Conservation (phyloP, 176 grass and related monocot species). For the Tuctoria greenei region DNA sequence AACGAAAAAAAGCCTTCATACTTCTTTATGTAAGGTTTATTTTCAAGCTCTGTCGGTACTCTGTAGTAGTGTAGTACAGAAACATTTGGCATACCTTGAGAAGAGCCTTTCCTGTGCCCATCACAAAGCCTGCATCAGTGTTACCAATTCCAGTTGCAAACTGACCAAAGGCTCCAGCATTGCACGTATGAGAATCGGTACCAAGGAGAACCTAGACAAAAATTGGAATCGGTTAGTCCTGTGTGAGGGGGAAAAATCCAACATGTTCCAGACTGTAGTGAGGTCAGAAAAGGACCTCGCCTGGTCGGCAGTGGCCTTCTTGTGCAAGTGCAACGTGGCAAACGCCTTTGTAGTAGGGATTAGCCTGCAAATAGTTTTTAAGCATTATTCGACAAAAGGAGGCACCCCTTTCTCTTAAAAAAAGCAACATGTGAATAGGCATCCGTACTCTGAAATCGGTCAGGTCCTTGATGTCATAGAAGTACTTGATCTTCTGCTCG, state of each 20-base stretch:
- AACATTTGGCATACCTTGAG: slow-evolving; percentile 62
- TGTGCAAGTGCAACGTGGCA: slow-evolving; percentile 92
- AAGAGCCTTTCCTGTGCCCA: slow-evolving; percentile 89
- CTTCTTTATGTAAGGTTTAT: neutral
- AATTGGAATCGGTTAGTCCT: slow-evolving; percentile 15
- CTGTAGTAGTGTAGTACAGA: neutral
- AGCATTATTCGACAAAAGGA: neutral
- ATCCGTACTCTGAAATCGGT: slow-evolving; percentile 64
- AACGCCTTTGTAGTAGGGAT: slow-evolving; percentile 96
- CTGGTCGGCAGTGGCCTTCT: slow-evolving; percentile 93
- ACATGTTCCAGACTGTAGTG: neutral
- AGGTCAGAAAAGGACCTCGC: slow-evolving; percentile 55
- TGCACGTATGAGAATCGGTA: slow-evolving; percentile 95
- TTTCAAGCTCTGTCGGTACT: neutral
- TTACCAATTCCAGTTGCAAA: slow-evolving; percentile 98
- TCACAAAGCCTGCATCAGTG: slow-evolving; percentile 92
- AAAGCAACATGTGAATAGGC: neutral
- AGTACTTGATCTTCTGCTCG: slow-evolving; percentile 94
- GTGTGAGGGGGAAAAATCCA: neutral
- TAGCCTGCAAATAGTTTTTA: slow-evolving; percentile 52
- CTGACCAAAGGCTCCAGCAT: slow-evolving; percentile 96
- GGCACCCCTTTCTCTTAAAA: neutral
- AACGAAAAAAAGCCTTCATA: neutral
- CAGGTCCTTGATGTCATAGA: slow-evolving; percentile 91
- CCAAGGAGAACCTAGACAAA: slow-evolving; percentile 77